Base-by-base conservation (phyloP, 2,329 filamentous ascomycete species). In the Aspergillus chevalieri region DNA sequence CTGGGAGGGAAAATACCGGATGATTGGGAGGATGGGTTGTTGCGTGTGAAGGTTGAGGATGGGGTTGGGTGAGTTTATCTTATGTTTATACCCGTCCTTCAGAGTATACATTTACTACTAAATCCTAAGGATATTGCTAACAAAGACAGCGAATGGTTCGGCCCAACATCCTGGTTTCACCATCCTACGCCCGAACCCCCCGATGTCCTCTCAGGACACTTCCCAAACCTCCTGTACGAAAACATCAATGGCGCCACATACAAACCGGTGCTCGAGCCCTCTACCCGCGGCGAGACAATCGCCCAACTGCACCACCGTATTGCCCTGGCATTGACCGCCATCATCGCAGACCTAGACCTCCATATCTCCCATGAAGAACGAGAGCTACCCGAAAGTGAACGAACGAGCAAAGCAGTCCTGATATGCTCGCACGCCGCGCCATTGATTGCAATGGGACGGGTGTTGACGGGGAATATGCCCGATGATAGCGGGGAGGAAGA, bases 351-450 rank as follows among this genome's bases (percentile, higher is more conserved):
- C 47, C 83, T 88, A 51, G 90, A 96, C 64, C 64, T 67, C 6
- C 78, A 82, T 44, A 74, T 73, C 46, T 47, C 60, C 6, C 55
- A 58, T 5, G 50, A 63, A 3, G 69, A 71, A 41, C 78, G 86
- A 44, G 7, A 7, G 4, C n/a, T 8, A 36, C 81, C 83, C 8
- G 43, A 51, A 6, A 51, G n/a, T 75, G 80, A 36, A 74, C 77
- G 30, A 82, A 80, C 59, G 6, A 66, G 58, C 50, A 72, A 67
- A 52, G 79, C 87, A 0, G 77, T 95, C 21, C 69, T 96, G 38
- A 77, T 98, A 36, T 95, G 89, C 70, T 86, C 88, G 1, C 93
- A 98, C 73, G 93, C 93, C 1, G 93, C 93, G 3, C 83, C 85
- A 9, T 80, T 97, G 61, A 96, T 98, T 65, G 86, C 87, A 7